Conservation (phyloP, 257 asterid genomes). For the Solanum infundibuliforme region DNA sequence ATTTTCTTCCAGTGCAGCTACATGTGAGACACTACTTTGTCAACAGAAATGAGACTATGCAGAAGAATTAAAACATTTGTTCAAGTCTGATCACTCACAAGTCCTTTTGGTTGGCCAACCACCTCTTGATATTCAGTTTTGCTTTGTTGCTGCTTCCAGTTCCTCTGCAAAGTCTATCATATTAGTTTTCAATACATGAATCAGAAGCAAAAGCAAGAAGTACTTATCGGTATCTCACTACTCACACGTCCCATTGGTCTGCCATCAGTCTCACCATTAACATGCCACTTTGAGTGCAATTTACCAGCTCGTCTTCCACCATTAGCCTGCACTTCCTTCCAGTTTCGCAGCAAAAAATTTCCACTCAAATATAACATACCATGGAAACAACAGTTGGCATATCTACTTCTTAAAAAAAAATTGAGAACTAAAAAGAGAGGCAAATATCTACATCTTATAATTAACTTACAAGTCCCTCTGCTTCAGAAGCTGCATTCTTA, state of each 20-base stretch:
- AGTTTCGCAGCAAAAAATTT: not conserved
- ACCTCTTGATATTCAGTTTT: not conserved
- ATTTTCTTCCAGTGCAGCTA: constrained; percentile 1
- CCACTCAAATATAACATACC: not conserved
- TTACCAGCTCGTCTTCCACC: not conserved
- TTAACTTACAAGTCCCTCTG: constrained; percentile 2
- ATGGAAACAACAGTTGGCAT: not conserved
- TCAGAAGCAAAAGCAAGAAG: not conserved
- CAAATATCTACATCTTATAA: not conserved
- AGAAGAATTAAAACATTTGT: not conserved
- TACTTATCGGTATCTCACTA: not conserved
- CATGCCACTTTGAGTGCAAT: not conserved
- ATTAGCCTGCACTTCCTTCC: not conserved
- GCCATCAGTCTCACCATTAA: not conserved
- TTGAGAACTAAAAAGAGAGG: not conserved
- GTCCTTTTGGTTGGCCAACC: constrained; percentile 9
- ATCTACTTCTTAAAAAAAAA: not conserved
- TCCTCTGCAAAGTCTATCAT: not conserved
- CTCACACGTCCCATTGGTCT: not conserved
- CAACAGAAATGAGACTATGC: not conserved
- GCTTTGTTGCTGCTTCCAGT: not conserved
- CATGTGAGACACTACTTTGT: not conserved
- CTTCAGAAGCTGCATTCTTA: not conserved
- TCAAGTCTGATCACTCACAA: not conserved
- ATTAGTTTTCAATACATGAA: not conserved